Evolutionary conservation across 2,329 filamentous ascomycete genomes (phyloP).

Genomic region (Cryphonectria radicalis): DNA sequence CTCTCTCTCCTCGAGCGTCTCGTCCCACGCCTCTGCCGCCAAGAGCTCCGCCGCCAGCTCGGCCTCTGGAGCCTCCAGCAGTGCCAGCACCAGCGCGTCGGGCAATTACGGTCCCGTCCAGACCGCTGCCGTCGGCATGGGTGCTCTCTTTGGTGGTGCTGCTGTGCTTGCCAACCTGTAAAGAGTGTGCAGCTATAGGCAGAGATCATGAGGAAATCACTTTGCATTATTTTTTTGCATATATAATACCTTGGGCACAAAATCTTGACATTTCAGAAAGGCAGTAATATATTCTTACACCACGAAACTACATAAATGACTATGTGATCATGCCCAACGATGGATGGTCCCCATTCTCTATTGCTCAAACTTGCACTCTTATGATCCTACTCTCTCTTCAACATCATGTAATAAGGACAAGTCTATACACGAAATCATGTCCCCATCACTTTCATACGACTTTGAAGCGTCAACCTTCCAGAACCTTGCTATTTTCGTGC

Average conservation of each 20-base stretch:
- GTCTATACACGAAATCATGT: too few species aligned
- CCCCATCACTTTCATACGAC: too few species aligned
- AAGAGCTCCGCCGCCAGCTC: slow-evolving; percentile 27
- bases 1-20: slow-evolving; percentile 24
- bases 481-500: too few species aligned
- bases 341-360: not conserved
- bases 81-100: slow-evolving; percentile 21
- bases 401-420: too few species aligned
- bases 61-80: slow-evolving; percentile 29
- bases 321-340: not conserved
- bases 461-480: too few species aligned
- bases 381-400: too few species aligned
- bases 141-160: slow-evolving; percentile 52
- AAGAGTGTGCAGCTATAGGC: slow-evolving; percentile 21
- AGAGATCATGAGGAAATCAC: too few species aligned
- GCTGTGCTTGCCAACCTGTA: slow-evolving; percentile 52
- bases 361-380: not conserved
- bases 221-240: not conserved
- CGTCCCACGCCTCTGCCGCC: slow-evolving; percentile 27
- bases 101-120: slow-evolving; percentile 39
- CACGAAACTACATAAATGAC: too few species aligned
- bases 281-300: not conserved
- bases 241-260: not conserved
- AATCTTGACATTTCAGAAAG: not conserved
- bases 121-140: slow-evolving; percentile 50